Base-by-base conservation (phyloP, 106 monocot species). In the Chionographis japonica region DNA sequence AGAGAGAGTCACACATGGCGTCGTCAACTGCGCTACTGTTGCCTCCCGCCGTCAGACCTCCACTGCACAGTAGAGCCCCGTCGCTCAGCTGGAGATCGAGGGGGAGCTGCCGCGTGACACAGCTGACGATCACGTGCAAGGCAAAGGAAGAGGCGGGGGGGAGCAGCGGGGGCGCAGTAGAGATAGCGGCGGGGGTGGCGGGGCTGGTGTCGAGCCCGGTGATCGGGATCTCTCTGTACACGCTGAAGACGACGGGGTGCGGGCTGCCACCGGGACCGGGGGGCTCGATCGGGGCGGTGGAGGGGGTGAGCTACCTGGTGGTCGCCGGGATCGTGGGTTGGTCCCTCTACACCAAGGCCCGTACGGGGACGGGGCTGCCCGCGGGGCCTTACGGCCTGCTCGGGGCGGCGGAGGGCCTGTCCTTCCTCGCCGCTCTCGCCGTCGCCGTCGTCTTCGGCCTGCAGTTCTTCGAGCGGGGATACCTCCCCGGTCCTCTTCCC, bases 171-270 rank as follows among this genome's bases (percentile, higher is more conserved):
- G 8, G 57, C 43, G 6, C 70, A 3, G 8, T 71, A 11, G 70
- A 72, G 41, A 50, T 76, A 5, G 68, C 76, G 4, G 83, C 84
- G 5, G 75, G 68, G 7, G 77, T 70, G 9, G 76, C 71, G 12
- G 77, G 79, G 50, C 61, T 92, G 15, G 50, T 87, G 10, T 60
- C 92, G 16, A 84, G 75, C 69, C 89, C 95, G n/a, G 75, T 89
- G 37, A 89, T 92, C 37, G 86, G 76, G 0, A 52, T 38, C 37
- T 97, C 89, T 6, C 86, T 97, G 13, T 89, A 89, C 80, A 67
- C 80, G 59, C 86, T 92, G 49, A 86, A 87, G 78, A 97, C 90
- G 51, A 89, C 92, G n/a, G 92, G 95, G 2, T 97, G 95, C 43
- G 92, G 92, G 2, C 81, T 97, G 7, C 92, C 95, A 2, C 89